Percentiles rank a stretch among this genome's conserved stretches.
These are phyloP conservation scores for Corylus heterophylla DNA, from an alignment of 306 rosid genomes.

Conservation along the genomic window DNA sequence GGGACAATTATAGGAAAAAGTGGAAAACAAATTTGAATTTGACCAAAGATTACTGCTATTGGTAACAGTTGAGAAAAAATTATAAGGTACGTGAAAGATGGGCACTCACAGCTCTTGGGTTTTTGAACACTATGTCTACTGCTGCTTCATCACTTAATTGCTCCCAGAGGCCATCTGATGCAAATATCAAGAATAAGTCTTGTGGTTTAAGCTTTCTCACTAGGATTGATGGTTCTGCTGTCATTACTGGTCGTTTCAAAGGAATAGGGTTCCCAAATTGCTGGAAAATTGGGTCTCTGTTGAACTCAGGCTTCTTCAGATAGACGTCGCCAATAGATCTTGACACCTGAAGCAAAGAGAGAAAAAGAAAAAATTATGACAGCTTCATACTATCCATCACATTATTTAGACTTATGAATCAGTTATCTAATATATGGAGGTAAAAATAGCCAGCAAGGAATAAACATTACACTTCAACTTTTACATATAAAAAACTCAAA, in stretches of 20 bases:
- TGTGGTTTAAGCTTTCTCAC: slow-evolving; percentile 65
- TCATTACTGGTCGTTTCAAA: slow-evolving; percentile 79
- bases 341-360: slow-evolving; percentile 63
- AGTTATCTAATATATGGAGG: neutral
- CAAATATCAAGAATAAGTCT: slow-evolving; percentile 88
- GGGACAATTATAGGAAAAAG: too few relatives aligned
- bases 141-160: slow-evolving; percentile 85
- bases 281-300: slow-evolving; percentile 70
- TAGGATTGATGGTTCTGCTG: slow-evolving; percentile 89
- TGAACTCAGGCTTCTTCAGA: slow-evolving; percentile 82
- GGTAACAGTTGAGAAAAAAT: neutral
- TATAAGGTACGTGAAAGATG: neutral
- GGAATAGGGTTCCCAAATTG: slow-evolving; percentile 70
- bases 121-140: slow-evolving; percentile 78
- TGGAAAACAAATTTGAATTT: too few relatives aligned
- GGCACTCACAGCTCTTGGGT: slow-evolving; percentile 87
- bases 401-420: slow-evolving; percentile 5
- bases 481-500: neutral
- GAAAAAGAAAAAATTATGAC: slow-evolving; percentile 1
- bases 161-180: slow-evolving; percentile 99
- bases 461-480: neutral
- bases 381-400: slow-evolving; percentile 24
- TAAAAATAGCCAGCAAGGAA: neutral
- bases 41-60: too few relatives aligned
- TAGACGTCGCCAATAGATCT: slow-evolving; percentile 94